Conservation (phyloP, 352 stramenopile genomes). For the Globisporangium barbulae region DNA sequence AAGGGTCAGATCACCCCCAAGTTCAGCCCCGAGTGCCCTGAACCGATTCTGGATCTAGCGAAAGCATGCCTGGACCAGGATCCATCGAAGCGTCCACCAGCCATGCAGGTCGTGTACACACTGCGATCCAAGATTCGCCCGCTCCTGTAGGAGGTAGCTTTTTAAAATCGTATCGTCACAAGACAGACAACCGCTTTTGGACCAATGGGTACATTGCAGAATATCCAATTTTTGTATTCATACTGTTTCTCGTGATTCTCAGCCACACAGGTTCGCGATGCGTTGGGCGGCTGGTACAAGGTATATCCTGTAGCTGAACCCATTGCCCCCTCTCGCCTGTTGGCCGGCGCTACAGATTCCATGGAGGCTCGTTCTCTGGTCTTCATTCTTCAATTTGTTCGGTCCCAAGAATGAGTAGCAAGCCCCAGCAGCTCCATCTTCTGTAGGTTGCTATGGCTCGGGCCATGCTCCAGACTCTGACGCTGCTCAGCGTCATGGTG, state of each 20-base stretch:
- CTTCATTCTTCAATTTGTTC: too few relatives aligned
- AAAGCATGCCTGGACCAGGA: conserved; percentile 34
- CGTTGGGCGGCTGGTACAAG: too few relatives aligned
- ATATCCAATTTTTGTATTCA: neutral
- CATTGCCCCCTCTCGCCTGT: too few relatives aligned
- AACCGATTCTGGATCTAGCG: conserved; percentile 33
- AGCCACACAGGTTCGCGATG: too few relatives aligned
- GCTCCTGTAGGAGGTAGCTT: conserved; percentile 19
- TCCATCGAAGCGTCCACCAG: conserved; percentile 32
- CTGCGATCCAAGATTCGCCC: conserved; percentile 40
- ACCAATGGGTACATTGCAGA: neutral
- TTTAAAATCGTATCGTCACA: neutral
- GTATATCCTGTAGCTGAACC: too few relatives aligned
- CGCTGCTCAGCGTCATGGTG: neutral
- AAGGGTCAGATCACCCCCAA: conserved; percentile 28
- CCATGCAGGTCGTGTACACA: conserved; percentile 45
- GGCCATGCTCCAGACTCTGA: neutral
- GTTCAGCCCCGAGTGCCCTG: conserved; percentile 36
- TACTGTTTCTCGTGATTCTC: too few relatives aligned
- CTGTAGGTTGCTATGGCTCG: too few relatives aligned
- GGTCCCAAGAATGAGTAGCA: too few relatives aligned
- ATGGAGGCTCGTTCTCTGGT: too few relatives aligned
- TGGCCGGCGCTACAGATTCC: too few relatives aligned
- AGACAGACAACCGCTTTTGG: too few relatives aligned
- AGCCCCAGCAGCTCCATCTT: too few relatives aligned